Percentiles rank a stretch among this genome's conserved stretches.
phyloP scores from a whole-genome alignment of 495 filamentous ascomycete genomes.

The Hyphodiscus hymeniophilus region DNA sequence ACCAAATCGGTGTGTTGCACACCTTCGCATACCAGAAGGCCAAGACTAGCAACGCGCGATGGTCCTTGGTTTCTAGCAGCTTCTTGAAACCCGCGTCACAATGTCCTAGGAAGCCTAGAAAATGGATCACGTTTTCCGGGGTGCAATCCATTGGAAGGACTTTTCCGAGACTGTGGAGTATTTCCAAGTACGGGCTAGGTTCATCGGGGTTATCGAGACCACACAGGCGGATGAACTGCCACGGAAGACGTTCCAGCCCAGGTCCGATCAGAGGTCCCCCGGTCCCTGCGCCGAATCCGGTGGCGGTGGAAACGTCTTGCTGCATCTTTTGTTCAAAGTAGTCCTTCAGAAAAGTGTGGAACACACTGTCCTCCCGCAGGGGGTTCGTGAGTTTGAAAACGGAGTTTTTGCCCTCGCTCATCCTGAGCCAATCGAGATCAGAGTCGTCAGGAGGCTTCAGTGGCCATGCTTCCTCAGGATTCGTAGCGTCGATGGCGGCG shows the following conservation, averaged over 20 bases:
- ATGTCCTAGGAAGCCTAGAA: conserved; percentile 27
- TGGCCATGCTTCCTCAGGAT: conserved; percentile 31
- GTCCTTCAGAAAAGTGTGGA: conserved; percentile 19
- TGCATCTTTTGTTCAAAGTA: not conserved
- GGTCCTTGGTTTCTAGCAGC: conserved; percentile 28
- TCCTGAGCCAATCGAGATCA: conserved; percentile 31
- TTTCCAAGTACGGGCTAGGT: conserved; percentile 6
- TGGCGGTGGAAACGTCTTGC: conserved; percentile 8
- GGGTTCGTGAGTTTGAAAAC: conserved; percentile 30
- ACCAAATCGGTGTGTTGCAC: conserved; percentile 28
- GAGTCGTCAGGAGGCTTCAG: conserved; percentile 21
- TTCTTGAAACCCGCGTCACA: conserved; percentile 25
- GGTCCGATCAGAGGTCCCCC: too few relatives aligned
- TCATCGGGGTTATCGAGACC: not conserved
- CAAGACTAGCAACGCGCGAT: conserved; percentile 31
- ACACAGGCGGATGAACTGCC: not conserved
- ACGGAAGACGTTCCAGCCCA: not conserved
- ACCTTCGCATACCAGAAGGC: conserved; percentile 34
- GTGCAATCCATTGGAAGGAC: conserved; percentile 24
- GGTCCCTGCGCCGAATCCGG: not conserved
- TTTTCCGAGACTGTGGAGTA: not conserved
- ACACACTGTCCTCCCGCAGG: conserved; percentile 28
- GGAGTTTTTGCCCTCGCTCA: conserved; percentile 29
- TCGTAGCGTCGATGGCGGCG: conserved; percentile 26
- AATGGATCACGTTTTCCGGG: conserved; percentile 24